Percentiles rank a stretch among this genome's conserved stretches.
phyloP scores from a whole-genome alignment of 345 rosid species.

The Ricinus communis region DNA sequence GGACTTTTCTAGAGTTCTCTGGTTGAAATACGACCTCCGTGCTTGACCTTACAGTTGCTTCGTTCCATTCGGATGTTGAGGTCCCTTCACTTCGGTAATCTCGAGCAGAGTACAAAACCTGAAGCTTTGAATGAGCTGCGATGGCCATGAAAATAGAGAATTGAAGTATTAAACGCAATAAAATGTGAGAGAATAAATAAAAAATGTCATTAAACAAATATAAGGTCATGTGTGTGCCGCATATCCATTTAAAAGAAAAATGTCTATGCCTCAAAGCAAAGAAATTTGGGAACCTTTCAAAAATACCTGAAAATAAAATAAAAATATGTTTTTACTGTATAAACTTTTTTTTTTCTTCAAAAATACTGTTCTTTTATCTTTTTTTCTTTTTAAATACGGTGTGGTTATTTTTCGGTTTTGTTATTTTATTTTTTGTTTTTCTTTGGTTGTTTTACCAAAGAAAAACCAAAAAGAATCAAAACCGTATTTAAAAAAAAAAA shows the following conservation, averaged over 20 bases:
- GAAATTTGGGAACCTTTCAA: too few species aligned
- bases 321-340: too few species aligned
- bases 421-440: too few species aligned
- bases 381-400: too few species aligned
- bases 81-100: conserved; percentile 82
- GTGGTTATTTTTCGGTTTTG: too few species aligned
- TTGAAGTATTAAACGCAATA: neutral
- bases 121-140: conserved; percentile 79
- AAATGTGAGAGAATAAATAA: neutral
- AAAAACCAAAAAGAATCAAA: too few species aligned
- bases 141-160: neutral
- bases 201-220: neutral
- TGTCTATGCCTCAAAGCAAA: neutral
- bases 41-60: conserved; percentile 70
- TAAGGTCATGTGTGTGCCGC: neutral
- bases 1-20: conserved; percentile 49
- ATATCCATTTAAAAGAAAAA: neutral
- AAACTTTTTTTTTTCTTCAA: too few species aligned
- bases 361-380: too few species aligned
- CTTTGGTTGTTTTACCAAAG: too few species aligned
- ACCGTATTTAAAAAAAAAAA: too few species aligned
- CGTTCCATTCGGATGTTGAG: conserved; percentile 70
- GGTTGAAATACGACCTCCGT: conserved; percentile 78
- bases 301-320: too few species aligned
- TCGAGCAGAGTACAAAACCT: conserved; percentile 69